Evolutionary conservation across 208 protist genomes (phyloP).

Genomic region (Vickermania ingenoplastis): DNA sequence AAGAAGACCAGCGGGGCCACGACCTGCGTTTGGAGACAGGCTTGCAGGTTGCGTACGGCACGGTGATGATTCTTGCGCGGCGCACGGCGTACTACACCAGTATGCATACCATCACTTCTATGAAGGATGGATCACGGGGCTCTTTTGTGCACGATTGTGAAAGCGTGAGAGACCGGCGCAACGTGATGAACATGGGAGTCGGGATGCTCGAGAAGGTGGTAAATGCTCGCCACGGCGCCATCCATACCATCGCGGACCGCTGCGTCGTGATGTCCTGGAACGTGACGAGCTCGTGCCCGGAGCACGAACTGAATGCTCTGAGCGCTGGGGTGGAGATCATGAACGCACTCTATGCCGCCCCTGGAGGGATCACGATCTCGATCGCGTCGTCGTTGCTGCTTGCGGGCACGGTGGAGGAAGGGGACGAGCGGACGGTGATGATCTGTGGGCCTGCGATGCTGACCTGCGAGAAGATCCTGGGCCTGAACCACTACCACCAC

Average conservation of each 20-base stretch:
- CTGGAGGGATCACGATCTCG: conserved; percentile 1
- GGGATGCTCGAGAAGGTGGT: background rate
- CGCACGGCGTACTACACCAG: too few relatives aligned
- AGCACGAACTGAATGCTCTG: background rate
- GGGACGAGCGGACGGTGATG: background rate
- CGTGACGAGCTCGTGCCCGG: conserved; percentile 5
- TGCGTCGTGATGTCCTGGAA: conserved; percentile 4
- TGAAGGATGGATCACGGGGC: background rate
- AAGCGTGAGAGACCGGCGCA: background rate
- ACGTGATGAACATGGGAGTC: background rate
- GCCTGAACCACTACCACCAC: conserved; percentile 1
- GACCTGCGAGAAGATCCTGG: conserved; percentile 4
- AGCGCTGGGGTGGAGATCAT: background rate
- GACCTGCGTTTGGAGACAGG: conserved; percentile 5
- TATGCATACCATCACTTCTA: too few relatives aligned
- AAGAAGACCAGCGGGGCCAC: background rate
- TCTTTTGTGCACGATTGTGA: too few relatives aligned
- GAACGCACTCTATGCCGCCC: background rate
- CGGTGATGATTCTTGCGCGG: conserved; percentile 4
- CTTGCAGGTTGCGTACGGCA: conserved; percentile 6
- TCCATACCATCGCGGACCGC: conserved; percentile 5
- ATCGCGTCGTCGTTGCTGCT: conserved; percentile 1
- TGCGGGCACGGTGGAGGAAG: conserved; percentile 6
- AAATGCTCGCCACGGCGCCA: background rate
- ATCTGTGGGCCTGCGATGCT: conserved; percentile 3